Evolutionary conservation across 2,329 filamentous ascomycete species (phyloP), one percentile per base, ranked within the genome.

Genomic region (Phyllosticta citribraziliensis): DNA sequence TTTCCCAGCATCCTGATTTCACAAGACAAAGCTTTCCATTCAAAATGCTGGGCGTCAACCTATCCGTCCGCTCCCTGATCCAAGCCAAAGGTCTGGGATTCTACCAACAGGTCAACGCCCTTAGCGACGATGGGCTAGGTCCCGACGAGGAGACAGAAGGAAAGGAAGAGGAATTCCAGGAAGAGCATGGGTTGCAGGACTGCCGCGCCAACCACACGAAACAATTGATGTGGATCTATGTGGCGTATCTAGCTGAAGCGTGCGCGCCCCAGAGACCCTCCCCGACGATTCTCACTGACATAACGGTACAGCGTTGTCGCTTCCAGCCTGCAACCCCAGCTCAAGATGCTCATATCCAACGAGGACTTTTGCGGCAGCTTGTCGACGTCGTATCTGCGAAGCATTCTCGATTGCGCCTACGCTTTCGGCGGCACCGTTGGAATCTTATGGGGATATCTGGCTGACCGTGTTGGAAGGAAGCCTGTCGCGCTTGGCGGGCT

Each of bases 341-440:
- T 79, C 50, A 74, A 76, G 63, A 75, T 79, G 68, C 72, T 79
- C 19, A 68, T 78, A 25, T 73, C 74, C 2, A 74, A 75, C n/a
- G 70, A 75, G 24, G 71, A 76, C 30, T 75, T 71, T 60, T 79
- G 77, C 65, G 73, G 75, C 52, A 74, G 71, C 58, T 72, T 78
- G 50, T 75, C 77, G 25, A 74, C 75, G 2, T 76, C 76, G 2
- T 79, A 79, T 60, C 70, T 79, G 55, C 73, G 74, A 58, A 77
- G 76, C 58, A 74, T 79, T n/a, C 71, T 79, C 53, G 76, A 79
- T 60, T 78, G 76, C 68, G 75, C 77, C 22, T 80, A 79, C 65
- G 76, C 76, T 20, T 75, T 79, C 60, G 78, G 78, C 24, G 74
- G 75, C 52, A 74, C 75, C 33, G 72, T 70, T 52, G 77, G 77